Evolutionary conservation across 805 yeast species (phyloP), one percentile per base, ranked within the genome.

Genomic region (Lachancea mirantina): DNA sequence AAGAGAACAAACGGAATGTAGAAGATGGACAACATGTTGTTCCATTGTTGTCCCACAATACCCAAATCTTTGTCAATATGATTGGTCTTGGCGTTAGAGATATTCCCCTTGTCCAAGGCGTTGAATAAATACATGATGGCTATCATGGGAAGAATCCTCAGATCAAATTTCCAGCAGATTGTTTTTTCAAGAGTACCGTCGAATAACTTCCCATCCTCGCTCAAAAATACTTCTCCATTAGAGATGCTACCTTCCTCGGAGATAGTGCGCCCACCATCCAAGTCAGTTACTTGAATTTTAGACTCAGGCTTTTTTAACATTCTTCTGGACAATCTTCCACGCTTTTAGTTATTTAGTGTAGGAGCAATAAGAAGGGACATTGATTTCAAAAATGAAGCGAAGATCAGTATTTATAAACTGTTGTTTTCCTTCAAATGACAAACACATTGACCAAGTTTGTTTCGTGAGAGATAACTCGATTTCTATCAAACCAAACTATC

Each of bases 41-140:
- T 69, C 69, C 70, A 69, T 36, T 67, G 55, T 19, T 58, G 53
- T 14, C 68, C 70, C 5, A 43, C 44, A 30, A 70, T 62, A 23
- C 59, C 61, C 15, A 70, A 45, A 40, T 70, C 71, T 4, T 35
- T 40, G 18, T 60, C 70, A 25, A 69, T 44, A 21, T 67, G 67
- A 38, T 67, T 66, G 1, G 72, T 67, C 42, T 66, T 68, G 14
- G 74, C 74, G 45, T 69, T 68, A 10, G 68, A 60, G 29, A 69
- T 67, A 41, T 69, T 69, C n/a, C 72, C 70, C 40, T 65, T 66
- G 43, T 69, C 73, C 35, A 69, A 56, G 6, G 70, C 66, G 40
- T 66, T 66, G 51, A 67, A 68, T 21, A 70, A 54, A 39, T 70
- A 70, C 65, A 67, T 61, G 17, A 66, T 19, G 13, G 72, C 64